A percentile compares a stretch with the other conserved stretches of the same genome.
These are phyloP conservation scores for Xylaria nigripes DNA, from an alignment of 495 filamentous ascomycete species.

Conservation along the genomic window DNA sequence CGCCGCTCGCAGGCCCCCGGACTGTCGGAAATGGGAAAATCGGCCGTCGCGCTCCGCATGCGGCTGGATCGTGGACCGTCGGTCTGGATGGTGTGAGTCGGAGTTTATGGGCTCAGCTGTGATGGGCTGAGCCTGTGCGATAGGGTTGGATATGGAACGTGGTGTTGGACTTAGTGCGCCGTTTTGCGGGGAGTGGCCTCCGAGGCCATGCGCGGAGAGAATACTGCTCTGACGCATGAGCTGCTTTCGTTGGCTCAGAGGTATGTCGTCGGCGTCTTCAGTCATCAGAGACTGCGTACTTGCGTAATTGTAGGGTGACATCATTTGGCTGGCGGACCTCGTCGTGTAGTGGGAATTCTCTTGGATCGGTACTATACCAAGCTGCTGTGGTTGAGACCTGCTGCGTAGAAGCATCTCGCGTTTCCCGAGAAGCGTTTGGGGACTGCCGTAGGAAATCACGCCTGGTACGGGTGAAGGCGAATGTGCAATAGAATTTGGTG, in stretches of 20 bases:
- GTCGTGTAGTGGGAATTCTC: slow-evolving; percentile 14
- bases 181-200: slow-evolving; percentile 5
- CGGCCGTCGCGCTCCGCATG: slow-evolving; percentile 46
- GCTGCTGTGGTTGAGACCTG: slow-evolving; percentile 34
- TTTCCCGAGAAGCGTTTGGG: slow-evolving; percentile 53
- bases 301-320: slow-evolving; percentile 27
- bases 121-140: slow-evolving; percentile 9
- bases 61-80: slow-evolving; percentile 32
- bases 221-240: slow-evolving; percentile 41
- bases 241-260: slow-evolving; percentile 60
- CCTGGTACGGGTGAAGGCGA: slow-evolving; percentile 22
- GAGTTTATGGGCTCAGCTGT: slow-evolving; percentile 31
- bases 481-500: slow-evolving; percentile 8
- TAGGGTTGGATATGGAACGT: slow-evolving; percentile 16
- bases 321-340: slow-evolving; percentile 27
- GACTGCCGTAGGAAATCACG: slow-evolving; percentile 31
- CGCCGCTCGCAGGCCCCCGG: slow-evolving; percentile 50
- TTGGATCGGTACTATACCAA: slow-evolving; percentile 14
- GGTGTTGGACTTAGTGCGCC: slow-evolving; percentile 8
- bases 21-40: slow-evolving; percentile 70
- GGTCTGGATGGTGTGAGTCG: slow-evolving; percentile 52
- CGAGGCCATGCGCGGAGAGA: slow-evolving; percentile 14
- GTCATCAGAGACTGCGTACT: slow-evolving; percentile 1
- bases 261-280: slow-evolving; percentile 55
- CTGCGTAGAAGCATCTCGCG: slow-evolving; percentile 53